Evolutionary conservation across 139 green algal genomes (phyloP).

Genomic region (Trebouxia sp.): DNA sequence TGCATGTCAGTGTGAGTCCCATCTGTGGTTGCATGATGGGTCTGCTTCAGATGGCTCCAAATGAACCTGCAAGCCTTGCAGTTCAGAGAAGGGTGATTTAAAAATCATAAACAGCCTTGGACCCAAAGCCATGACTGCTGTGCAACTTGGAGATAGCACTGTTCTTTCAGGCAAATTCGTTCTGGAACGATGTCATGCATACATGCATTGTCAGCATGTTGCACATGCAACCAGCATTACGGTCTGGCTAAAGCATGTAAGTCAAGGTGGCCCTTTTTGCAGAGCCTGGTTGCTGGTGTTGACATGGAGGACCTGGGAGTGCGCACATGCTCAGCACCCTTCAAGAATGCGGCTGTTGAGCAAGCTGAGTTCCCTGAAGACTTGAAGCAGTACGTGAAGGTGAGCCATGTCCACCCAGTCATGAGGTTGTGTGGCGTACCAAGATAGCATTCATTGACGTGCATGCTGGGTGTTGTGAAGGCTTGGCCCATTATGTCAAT

Average conservation of each 20-base stretch:
- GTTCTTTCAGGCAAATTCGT: no score
- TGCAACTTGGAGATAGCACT: no score
- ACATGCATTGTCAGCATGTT: no score
- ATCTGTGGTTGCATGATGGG: background rate
- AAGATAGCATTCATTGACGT: background rate
- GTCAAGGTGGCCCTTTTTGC: background rate
- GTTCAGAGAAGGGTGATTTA: no score
- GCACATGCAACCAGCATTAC: background rate
- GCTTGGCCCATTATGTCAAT: background rate
- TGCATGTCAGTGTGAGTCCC: background rate
- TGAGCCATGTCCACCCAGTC: background rate
- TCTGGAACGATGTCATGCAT: no score
- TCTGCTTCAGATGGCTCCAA: no score
- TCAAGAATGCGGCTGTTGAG: background rate
- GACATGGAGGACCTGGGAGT: conserved; percentile 56
- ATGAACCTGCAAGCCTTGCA: no score
- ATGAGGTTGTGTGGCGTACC: background rate
- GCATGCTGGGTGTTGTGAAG: background rate
- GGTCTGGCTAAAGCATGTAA: background rate
- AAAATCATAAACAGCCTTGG: no score
- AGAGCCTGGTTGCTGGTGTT: conserved; percentile 23
- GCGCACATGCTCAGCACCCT: conserved; percentile 12
- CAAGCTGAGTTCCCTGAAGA: conserved; percentile 17
- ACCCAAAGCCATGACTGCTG: no score
- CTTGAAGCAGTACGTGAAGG: conserved; percentile 31